phyloP scores from a whole-genome alignment of 2,329 filamentous ascomycete genomes.

The Lachnellula willkommii region DNA sequence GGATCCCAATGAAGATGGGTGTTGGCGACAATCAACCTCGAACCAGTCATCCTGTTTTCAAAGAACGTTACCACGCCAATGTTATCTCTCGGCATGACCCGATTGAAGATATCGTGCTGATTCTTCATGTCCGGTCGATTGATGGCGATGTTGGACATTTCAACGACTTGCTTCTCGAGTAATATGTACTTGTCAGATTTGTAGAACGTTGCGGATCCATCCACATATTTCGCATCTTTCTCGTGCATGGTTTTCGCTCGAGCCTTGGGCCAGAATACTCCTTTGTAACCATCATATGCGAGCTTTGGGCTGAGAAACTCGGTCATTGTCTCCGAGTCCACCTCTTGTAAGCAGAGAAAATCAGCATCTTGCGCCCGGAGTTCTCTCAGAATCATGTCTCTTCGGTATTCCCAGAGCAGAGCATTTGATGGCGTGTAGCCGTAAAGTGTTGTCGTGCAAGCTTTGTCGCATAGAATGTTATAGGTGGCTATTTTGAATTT shows the following conservation, averaged over 20 bases:
- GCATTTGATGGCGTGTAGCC: constrained; percentile 83
- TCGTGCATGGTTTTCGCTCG: constrained; percentile 88
- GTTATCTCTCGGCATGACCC: constrained; percentile 97
- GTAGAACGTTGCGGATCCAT: constrained; percentile 96
- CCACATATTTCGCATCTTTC: constrained; percentile 81
- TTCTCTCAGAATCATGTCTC: constrained; percentile 76
- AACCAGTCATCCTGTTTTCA: constrained; percentile 86
- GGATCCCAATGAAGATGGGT: constrained; percentile 96
- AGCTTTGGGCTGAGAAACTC: constrained; percentile 85
- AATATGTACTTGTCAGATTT: constrained; percentile 92
- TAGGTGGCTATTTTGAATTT: constrained; percentile 83
- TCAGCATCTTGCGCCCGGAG: constrained; percentile 75
- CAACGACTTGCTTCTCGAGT: constrained; percentile 89
- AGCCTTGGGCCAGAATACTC: constrained; percentile 86
- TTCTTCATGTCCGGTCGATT: constrained; percentile 96
- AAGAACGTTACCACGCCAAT: constrained; percentile 90
- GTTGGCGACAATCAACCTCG: constrained; percentile 86
- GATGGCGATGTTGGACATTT: constrained; percentile 88
- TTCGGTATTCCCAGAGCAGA: constrained; percentile 81
- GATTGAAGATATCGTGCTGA: constrained; percentile 95
- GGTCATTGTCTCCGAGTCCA: constrained; percentile 86
- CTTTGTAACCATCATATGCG: constrained; percentile 84
- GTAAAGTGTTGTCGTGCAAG: constrained; percentile 77
- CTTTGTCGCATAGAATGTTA: constrained; percentile 94
- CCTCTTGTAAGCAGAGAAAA: constrained; percentile 88